Base-by-base conservation (phyloP, 306 rosid species). In the Prinsepia uniflora region DNA sequence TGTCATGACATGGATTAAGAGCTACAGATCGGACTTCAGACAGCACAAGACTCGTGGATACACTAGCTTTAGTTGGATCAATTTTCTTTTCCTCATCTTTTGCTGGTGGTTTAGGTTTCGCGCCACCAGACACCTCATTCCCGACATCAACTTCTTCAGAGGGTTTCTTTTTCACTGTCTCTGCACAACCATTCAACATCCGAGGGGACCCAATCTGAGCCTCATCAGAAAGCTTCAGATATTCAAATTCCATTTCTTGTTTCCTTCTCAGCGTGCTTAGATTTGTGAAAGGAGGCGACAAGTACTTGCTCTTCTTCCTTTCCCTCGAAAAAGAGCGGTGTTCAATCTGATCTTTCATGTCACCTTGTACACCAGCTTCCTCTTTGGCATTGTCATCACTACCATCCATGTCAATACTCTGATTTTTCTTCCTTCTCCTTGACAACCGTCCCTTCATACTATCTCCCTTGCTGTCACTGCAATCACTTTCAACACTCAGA, bases 291-390 rank as follows among this genome's bases (percentile, higher is more conserved):
- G 97, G 97, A 68, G 96, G 94, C 43, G 90, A 92, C 81, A 92
- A 79, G 82, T 92, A 92, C 85, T 84, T 89, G 80, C 97, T 92
- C 76, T 68, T 89, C 88, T 83, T 92, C 71, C 94, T 92, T 74
- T 89, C 92, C 77, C 97, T 84, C 1, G 81, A 61, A 66, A 74
- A 67, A 52, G 39, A 8, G 36, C 78, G 78, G 71, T 72, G 81
- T 45, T 75, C 87, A 50, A 18, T 76, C 72, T 66, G 80, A 34
- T 50, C 79, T 58, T 63, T 69, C 20, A 14, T 70, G 63, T 67
- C 75, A 40, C 40, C 55, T 55, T 71, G 59, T n/a, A 18, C 78
- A 68, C 71, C 73, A 30, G 71, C 10, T 69, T 45, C 76, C 43
- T 22, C 69, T 75, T 65, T 54, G 40, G 67, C 67, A 36, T 68